A percentile compares a stretch with the other conserved stretches of the same genome.
phyloP scores from a whole-genome alignment of 352 stramenopile genomes.

The Elongisporangium prolatum region DNA sequence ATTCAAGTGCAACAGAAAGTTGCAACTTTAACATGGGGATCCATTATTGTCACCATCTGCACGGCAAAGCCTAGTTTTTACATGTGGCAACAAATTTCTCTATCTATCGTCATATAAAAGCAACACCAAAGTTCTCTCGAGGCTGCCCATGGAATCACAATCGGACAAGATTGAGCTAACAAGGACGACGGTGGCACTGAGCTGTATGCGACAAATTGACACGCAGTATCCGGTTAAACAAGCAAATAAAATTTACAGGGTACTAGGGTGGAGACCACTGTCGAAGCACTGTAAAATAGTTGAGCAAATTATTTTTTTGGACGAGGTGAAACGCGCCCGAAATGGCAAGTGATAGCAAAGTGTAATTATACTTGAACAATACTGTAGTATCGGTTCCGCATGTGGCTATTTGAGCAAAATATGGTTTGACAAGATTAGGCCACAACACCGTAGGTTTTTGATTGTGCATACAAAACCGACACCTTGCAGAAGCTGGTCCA shows the following conservation, averaged over 20 bases:
- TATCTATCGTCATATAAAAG: neutral
- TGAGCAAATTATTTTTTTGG: neutral
- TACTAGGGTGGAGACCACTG: neutral
- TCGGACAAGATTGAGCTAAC: neutral
- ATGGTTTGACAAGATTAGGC: too few species aligned
- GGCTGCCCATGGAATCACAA: neutral
- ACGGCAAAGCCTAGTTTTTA: neutral
- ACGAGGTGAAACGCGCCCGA: neutral
- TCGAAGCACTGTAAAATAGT: too few species aligned
- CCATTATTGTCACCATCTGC: neutral
- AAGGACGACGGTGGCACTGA: neutral
- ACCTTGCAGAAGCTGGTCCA: too few species aligned
- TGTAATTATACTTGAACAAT: too few species aligned
- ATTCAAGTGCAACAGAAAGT: neutral
- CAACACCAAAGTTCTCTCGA: neutral
- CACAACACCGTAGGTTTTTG: too few species aligned
- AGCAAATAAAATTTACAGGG: neutral
- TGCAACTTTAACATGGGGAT: neutral
- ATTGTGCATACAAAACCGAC: too few species aligned
- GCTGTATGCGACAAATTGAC: neutral
- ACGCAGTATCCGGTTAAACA: neutral
- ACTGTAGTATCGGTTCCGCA: too few species aligned
- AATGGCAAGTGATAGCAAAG: too few species aligned
- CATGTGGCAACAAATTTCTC: neutral
- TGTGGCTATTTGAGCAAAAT: too few species aligned